These are phyloP conservation scores for Thielaviopsis musarum DNA, from an alignment of 2,329 filamentous ascomycete genomes.

Conservation along the genomic window DNA sequence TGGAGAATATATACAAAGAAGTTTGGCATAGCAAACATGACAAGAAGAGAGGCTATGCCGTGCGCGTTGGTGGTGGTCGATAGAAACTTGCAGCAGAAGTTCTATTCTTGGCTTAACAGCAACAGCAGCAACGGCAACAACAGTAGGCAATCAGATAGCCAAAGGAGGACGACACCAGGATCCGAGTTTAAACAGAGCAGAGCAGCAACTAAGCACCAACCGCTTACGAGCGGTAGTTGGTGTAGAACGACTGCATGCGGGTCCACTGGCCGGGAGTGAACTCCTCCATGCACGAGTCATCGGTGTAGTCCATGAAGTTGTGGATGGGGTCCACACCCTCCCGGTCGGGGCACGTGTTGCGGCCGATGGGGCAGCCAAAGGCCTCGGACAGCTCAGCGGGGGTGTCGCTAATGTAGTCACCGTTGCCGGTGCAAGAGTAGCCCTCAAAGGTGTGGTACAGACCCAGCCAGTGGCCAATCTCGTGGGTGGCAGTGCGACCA, in stretches of 20 bases:
- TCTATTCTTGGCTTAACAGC: not conserved
- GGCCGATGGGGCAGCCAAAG: constrained; percentile 22
- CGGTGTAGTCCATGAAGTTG: constrained; percentile 26
- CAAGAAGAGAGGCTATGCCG: not conserved
- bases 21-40: not conserved
- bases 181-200: not conserved
- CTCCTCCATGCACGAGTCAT: constrained; percentile 28
- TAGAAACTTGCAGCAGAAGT: not conserved
- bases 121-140: not conserved
- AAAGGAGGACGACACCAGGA: not conserved
- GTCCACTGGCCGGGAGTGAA: constrained; percentile 26
- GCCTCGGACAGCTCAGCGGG: constrained; percentile 21
- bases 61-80: not conserved
- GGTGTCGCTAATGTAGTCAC: constrained; percentile 26
- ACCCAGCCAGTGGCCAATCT: constrained; percentile 32
- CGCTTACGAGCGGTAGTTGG: constrained; percentile 7
- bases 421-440: constrained; percentile 19
- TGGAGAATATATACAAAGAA: not conserved
- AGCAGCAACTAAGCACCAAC: not conserved
- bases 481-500: constrained; percentile 23
- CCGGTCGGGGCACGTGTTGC: constrained; percentile 20
- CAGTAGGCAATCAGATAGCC: not conserved
- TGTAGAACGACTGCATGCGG: constrained; percentile 11
- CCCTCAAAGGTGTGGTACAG: constrained; percentile 31
- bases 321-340: constrained; percentile 21